Conservation (phyloP, 2,329 filamentous ascomycete species). For the Dothiorella sarmentorum region DNA sequence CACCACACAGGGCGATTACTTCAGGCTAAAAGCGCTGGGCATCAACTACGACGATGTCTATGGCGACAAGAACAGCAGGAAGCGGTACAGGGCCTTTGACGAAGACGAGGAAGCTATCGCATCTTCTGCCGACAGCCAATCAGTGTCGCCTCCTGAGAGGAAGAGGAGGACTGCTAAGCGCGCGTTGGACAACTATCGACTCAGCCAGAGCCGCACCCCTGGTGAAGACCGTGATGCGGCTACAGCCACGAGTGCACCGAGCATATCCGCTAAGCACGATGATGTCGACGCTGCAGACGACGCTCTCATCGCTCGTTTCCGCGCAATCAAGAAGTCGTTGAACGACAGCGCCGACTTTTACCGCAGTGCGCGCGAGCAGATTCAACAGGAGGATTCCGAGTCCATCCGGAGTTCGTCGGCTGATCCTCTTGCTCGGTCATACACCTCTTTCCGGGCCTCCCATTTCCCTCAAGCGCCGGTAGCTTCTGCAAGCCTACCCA, state of each 20-base stretch:
- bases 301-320: constrained; percentile 32
- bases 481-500: background rate
- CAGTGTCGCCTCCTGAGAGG: constrained; percentile 3
- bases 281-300: constrained; percentile 30
- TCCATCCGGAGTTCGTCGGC: background rate
- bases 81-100: constrained; percentile 24
- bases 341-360: constrained; percentile 18
- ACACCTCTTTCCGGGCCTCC: constrained; percentile 12
- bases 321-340: constrained; percentile 29
- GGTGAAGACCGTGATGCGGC: constrained; percentile 4
- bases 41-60: constrained; percentile 35
- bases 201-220: constrained; percentile 15
- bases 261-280: constrained; percentile 17
- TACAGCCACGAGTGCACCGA: constrained; percentile 19
- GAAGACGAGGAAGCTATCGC: constrained; percentile 19
- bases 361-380: constrained; percentile 6
- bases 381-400: background rate
- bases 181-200: background rate
- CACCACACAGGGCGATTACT: constrained; percentile 50
- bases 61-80: constrained; percentile 24
- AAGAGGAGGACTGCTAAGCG: constrained; percentile 6
- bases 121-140: background rate
- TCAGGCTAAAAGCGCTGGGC: constrained; percentile 49
- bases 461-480: background rate
- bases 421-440: constrained; percentile 12